Evolutionary conservation across 257 asterid species (phyloP).

Genomic region (Lithospermum erythrorhizon): DNA sequence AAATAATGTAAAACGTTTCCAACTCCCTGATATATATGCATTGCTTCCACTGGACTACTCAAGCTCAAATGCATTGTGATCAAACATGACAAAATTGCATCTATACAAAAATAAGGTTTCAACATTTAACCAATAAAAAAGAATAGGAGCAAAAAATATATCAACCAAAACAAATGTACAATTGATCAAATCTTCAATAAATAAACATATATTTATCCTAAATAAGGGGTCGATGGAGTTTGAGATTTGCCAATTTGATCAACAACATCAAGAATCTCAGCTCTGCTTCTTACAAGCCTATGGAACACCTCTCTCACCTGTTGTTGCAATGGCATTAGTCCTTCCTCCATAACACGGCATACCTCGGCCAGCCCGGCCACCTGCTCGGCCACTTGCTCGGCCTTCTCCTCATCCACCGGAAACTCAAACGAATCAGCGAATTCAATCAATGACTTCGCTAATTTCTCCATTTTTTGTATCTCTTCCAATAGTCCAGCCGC

Average conservation of each 20-base stretch:
- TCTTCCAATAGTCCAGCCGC: slow-evolving; percentile 64
- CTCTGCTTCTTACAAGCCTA: slow-evolving; percentile 85
- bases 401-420: slow-evolving; percentile 72
- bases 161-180: no score
- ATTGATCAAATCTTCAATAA: no score
- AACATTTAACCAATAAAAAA: no score
- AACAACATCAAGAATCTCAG: slow-evolving; percentile 63
- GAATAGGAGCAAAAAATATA: no score
- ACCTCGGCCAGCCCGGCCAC: slow-evolving; percentile 67
- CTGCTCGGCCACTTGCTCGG: slow-evolving; percentile 33
- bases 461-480: slow-evolving; percentile 64
- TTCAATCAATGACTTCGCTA: slow-evolving; percentile 44
- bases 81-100: no score
- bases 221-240: slow-evolving; percentile 41
- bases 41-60: no score
- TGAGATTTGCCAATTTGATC: slow-evolving; percentile 60
- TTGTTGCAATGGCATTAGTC: slow-evolving; percentile 58
- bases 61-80: no score
- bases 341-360: slow-evolving; percentile 74
- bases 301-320: slow-evolving; percentile 83
- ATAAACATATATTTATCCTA: slow-evolving; percentile 7
- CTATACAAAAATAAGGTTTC: no score
- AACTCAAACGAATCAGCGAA: slow-evolving; percentile 46
- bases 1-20: no score
- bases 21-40: no score